Evolutionary conservation across 2,329 filamentous ascomycete species (phyloP), one percentile per base, ranked within the genome.

Genomic region (Cercospora sp.): DNA sequence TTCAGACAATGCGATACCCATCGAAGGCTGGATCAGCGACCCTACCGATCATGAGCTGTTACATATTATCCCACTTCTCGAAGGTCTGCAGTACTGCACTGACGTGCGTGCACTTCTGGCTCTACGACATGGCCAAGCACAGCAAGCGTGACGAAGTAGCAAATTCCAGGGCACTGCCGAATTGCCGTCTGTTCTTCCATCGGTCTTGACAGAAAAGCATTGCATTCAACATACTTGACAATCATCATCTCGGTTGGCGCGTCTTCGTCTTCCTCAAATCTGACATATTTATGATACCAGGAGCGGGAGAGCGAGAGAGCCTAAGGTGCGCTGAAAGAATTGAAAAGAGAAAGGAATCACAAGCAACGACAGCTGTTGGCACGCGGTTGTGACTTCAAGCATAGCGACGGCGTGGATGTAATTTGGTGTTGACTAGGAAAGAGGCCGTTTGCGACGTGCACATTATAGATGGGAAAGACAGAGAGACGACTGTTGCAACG

Each of bases 1-100:
- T 55, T 30, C 28, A 99, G 95, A 99, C 80, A 99, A 99, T 82
- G 95, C 95, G 61, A 97, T 99, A 76, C 95, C 95, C 3, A 98
- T 99, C 78, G 94, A 98, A 83, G 95, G 95, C 77, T 99, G 95
- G 95, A 98, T 99, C 82, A 97, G 90, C 80, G 95, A 99, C 82
- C 95, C 95, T 24, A 98, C 95, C 28, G 95, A 99, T 81, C 95
- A 94, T 79, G 94, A 97, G 78, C 85, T 99, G 72, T 86, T 98
- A 80, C 93, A 98, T 80, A 85, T 99, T 69, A 89, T 99, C 67
- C 95, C 95, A 34, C 85, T 98, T 75, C 85, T 99, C 55, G 95
- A 99, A 82, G 95, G 93, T 18, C 82, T 99, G 77, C 95, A 98
- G 82, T 97, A 98, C 81, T 94, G 95, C 73, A 97, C 94, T 63